phyloP scores from a whole-genome alignment of 768 basidiomycete genomes.

The Lentinula detonsa region DNA sequence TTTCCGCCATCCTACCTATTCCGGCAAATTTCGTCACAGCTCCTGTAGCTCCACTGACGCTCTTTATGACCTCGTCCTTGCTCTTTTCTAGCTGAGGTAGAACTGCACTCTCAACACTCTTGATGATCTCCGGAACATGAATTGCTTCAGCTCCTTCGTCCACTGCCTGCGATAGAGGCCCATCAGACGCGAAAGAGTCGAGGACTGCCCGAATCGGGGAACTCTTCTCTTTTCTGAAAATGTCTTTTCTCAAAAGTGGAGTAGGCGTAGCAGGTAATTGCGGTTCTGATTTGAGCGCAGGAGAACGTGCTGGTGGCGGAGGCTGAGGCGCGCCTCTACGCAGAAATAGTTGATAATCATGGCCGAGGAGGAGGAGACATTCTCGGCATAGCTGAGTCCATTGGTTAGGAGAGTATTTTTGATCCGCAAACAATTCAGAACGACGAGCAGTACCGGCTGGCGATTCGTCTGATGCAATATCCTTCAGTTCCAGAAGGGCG shows the following conservation, averaged over 20 bases:
- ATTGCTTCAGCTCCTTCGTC: conserved; percentile 38
- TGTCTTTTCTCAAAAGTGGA: conserved; percentile 33
- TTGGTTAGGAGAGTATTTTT: conserved; percentile 55
- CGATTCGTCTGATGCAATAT: conserved; percentile 40
- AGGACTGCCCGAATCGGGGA: conserved; percentile 52
- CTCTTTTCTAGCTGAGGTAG: conserved; percentile 10
- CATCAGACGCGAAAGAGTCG: conserved; percentile 55
- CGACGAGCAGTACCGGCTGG: conserved; percentile 37
- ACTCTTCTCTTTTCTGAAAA: conserved; percentile 36
- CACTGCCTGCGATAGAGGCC: conserved; percentile 43
- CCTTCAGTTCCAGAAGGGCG: conserved; percentile 59
- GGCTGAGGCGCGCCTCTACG: conserved; percentile 44
- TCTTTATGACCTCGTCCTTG: conserved; percentile 16
- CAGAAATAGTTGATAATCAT: conserved; percentile 63
- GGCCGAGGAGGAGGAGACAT: conserved; percentile 53
- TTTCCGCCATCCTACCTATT: conserved; percentile 8
- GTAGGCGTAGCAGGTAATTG: conserved; percentile 25
- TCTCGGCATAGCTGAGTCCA: conserved; percentile 61
- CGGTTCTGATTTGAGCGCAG: conserved; percentile 20
- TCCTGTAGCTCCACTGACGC: conserved; percentile 15
- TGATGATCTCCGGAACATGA: conserved; percentile 46
- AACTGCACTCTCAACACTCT: conserved; percentile 24
- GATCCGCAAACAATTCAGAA: conserved; percentile 58
- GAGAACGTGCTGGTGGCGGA: conserved; percentile 9
- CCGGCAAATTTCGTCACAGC: neutral